These are phyloP conservation scores for Halophytophthora batemanensis DNA, from an alignment of 352 stramenopile genomes.

Conservation along the genomic window DNA sequence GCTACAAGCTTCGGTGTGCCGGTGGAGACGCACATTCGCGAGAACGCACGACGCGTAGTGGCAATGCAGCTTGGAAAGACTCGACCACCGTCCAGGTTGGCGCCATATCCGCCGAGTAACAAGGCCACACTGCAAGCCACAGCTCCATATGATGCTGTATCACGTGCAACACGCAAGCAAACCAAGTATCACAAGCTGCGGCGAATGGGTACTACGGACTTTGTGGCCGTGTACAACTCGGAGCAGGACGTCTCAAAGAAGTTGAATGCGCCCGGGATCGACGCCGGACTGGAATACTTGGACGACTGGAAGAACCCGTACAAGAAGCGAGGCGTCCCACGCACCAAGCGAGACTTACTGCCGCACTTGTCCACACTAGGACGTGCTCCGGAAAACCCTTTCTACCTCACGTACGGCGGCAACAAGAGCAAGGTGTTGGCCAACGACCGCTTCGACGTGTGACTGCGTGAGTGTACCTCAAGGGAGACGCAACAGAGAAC, in stretches of 20 bases:
- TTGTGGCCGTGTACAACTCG: conserved; percentile 48
- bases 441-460: conserved; percentile 68
- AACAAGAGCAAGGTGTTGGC: conserved; percentile 69
- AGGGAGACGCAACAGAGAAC: not conserved
- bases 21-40: conserved; percentile 56
- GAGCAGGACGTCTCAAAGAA: conserved; percentile 35
- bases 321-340: conserved; percentile 58
- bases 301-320: conserved; percentile 67
- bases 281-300: conserved; percentile 53
- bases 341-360: conserved; percentile 44
- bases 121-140: conserved; percentile 51
- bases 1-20: conserved; percentile 56
- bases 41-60: conserved; percentile 48
- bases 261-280: conserved; percentile 45
- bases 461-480: conserved; percentile 2
- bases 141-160: conserved; percentile 35
- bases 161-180: conserved; percentile 45
- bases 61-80: conserved; percentile 22
- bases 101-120: conserved; percentile 50
- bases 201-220: conserved; percentile 38
- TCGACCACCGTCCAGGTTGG: conserved; percentile 37
- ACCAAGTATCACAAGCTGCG: conserved; percentile 65
- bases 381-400: conserved; percentile 39
- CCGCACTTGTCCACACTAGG: conserved; percentile 44
- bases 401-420: conserved; percentile 54